Conservation (phyloP, 495 filamentous ascomycete genomes). For the Talaromyces proteolyticus region DNA sequence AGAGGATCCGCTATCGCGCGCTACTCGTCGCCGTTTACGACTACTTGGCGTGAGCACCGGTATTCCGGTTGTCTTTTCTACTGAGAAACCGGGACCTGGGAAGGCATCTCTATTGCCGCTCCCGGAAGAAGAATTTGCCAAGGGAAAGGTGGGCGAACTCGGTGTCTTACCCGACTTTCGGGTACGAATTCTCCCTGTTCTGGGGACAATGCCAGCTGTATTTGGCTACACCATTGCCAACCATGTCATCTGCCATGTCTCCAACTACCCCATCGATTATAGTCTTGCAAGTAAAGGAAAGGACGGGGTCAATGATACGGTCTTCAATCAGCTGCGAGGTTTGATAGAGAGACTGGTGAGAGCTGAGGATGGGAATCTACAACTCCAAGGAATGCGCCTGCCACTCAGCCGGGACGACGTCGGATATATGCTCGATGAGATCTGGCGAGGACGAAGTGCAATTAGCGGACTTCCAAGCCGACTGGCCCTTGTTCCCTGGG, state of each 20-base stretch:
- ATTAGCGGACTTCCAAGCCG: slow-evolving; percentile 76
- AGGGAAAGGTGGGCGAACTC: slow-evolving; percentile 82
- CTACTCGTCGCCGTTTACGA: slow-evolving; percentile 74
- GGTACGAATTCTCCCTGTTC: slow-evolving; percentile 84
- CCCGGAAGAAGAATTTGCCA: slow-evolving; percentile 79
- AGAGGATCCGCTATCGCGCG: slow-evolving; percentile 85
- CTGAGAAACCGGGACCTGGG: slow-evolving; percentile 83
- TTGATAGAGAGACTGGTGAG: slow-evolving; percentile 67
- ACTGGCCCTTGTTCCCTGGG: slow-evolving; percentile 73
- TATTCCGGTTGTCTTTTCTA: slow-evolving; percentile 89
- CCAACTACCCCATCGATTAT: slow-evolving; percentile 84
- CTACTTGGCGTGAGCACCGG: slow-evolving; percentile 74
- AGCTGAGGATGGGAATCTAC: slow-evolving; percentile 45
- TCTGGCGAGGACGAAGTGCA: slow-evolving; percentile 77
- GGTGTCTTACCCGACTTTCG: slow-evolving; percentile 88
- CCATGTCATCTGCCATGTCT: slow-evolving; percentile 80
- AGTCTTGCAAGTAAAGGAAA: slow-evolving; percentile 65
- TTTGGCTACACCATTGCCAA: slow-evolving; percentile 91
- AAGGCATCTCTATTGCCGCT: slow-evolving; percentile 87
- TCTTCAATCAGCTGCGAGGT: slow-evolving; percentile 65
- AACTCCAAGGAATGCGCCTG: slow-evolving; percentile 65
- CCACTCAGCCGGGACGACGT: slow-evolving; percentile 75
- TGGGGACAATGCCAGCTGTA: slow-evolving; percentile 95
- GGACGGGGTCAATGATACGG: slow-evolving; percentile 84
- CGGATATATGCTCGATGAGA: slow-evolving; percentile 82